These are phyloP conservation scores for Microdochium trichocladiopsis DNA, from an alignment of 2,329 filamentous ascomycete species.

Conservation along the genomic window DNA sequence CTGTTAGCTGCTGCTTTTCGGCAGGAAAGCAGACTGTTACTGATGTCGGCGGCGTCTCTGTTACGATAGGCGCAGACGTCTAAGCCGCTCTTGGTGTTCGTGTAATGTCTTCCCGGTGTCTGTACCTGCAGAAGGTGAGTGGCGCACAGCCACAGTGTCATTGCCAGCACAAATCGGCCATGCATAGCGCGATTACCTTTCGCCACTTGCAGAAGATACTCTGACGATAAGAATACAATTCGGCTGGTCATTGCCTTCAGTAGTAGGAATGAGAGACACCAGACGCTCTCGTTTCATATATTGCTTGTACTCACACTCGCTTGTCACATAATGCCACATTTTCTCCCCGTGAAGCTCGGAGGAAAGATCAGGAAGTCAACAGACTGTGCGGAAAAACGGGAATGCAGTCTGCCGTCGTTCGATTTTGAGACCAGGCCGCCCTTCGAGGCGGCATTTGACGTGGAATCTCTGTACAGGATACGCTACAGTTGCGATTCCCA, in stretches of 20 bases:
- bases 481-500: background rate
- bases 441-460: background rate
- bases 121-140: background rate
- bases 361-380: background rate
- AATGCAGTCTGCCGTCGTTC: background rate
- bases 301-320: background rate
- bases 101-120: background rate
- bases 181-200: too few relatives aligned
- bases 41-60: conserved; percentile 26
- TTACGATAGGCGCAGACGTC: conserved; percentile 32
- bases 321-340: background rate
- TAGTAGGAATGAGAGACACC: background rate
- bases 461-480: background rate
- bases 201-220: background rate
- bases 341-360: background rate
- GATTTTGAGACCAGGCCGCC: background rate
- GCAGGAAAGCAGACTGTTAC: conserved; percentile 17
- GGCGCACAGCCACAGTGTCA: background rate
- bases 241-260: background rate
- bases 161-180: too few relatives aligned
- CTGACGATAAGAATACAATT: background rate
- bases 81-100: conserved; percentile 18
- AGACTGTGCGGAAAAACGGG: background rate
- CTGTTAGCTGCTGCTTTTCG: too few relatives aligned
- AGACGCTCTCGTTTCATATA: background rate